Evolutionary conservation across 345 rosid species (phyloP).

Genomic region (Salix purpurea): DNA sequence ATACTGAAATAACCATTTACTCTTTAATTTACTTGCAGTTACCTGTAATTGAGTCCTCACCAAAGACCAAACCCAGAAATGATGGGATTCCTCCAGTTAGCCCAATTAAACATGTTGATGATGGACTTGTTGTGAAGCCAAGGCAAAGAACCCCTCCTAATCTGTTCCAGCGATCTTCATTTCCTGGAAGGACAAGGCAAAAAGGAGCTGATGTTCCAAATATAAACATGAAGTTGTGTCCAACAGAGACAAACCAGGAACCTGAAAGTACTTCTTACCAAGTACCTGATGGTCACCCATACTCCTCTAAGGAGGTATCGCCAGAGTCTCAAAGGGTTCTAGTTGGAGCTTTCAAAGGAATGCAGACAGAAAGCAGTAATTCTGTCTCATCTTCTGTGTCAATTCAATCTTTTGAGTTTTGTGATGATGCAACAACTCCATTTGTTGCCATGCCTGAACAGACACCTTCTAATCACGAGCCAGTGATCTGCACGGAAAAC

Average conservation of each 20-base stretch:
- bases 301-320: constrained; percentile 25
- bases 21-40: constrained; percentile 36
- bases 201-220: constrained; percentile 46
- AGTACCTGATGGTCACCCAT: constrained; percentile 21
- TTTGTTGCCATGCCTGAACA: constrained; percentile 50
- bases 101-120: constrained; percentile 44
- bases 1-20: constrained; percentile 11
- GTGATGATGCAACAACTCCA: constrained; percentile 75
- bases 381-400: constrained; percentile 75
- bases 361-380: constrained; percentile 70
- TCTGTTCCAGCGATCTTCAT: constrained; percentile 48
- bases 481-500: constrained; percentile 31
- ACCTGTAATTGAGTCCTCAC: constrained; percentile 51
- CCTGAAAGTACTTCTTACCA: constrained; percentile 35
- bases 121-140: constrained; percentile 47
- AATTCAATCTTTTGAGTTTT: constrained; percentile 69
- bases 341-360: constrained; percentile 41
- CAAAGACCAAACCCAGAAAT: constrained; percentile 65
- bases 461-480: constrained; percentile 33
- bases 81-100: constrained; percentile 60
- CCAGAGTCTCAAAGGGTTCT: constrained; percentile 41
- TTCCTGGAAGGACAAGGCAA: constrained; percentile 49
- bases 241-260: constrained; percentile 32
- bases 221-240: constrained; percentile 30
- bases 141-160: constrained; percentile 82